Evolutionary conservation across 306 rosid genomes (phyloP), one percentile per base, ranked within the genome.

Genomic region (Medicago arabica): DNA sequence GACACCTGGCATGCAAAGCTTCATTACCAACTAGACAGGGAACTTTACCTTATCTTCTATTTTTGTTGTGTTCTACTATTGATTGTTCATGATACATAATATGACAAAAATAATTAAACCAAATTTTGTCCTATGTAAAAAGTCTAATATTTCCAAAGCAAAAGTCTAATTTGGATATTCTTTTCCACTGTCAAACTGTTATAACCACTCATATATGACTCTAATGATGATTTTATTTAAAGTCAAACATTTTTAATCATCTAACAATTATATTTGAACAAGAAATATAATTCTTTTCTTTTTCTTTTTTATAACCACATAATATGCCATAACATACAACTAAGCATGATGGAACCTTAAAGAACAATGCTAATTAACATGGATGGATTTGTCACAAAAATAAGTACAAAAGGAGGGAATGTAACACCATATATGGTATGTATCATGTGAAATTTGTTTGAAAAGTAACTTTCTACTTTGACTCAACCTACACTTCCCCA

Each of bases 81-180:
- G 62, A 57, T 69, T 58, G 39, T 40, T 44, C 23, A 68, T 68
- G 70, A 77, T 72, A 50, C 39, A 63, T 50, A 36, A 54, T 54
- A 54, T 49, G 69, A 34, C 38, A 34, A 34, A 34, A 34, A 34
- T 34, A 34, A 34, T 34, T 34, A 34, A 34, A 34, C 38, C 38
- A 34, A 34, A 34, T 34, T 5, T 34, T 34, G 38, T 34, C 38
- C 38, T 34, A 34, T 34, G 0, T 34, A 34, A 34, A 34, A 34
- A 34, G 38, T 34, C 38, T 34, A 34, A 34, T 34, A 6, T 34
- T 34, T 34, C 38, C 7, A 34, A 34, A 34, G 38, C 38, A 34
- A 34, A 34, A 34, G 38, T 34, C 38, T 34, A 34, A 34, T 34
- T 34, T 4, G 38, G 7, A 34, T 34, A 34, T 34, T 34, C 31